Evolutionary conservation across 108 stramenopile genomes (phyloP), one percentile per base, ranked within the genome.

Genomic region (Nitzschia sp.): DNA sequence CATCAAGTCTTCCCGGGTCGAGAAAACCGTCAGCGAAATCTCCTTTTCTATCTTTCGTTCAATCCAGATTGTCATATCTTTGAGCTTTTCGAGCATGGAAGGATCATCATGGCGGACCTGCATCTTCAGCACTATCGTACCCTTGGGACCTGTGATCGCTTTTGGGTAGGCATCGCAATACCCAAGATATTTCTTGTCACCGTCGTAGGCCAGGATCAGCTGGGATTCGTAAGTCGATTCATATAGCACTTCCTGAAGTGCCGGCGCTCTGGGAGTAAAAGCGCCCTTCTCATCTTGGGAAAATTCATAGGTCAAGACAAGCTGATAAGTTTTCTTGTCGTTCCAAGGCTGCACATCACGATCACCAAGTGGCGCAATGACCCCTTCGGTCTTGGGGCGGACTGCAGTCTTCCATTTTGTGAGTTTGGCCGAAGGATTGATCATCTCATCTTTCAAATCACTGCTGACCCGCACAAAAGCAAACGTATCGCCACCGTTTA

Each of bases 171-270:
- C 60, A 72, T 88, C 67, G 42, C 53, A 62, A 35, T 21, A 63
- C 19, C 84, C 84, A 29, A 85, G 71, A 18, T 67, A 70, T 35
- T 70, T 77, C 60, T 89, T 89, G 47, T 85, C 81, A 11, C 56
- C 70, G 66, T 88, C 85, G 63, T 82, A 92, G 8, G 78, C 51
- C 62, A 88, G 77, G 53, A 79, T 78, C 27, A 92, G 38, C 62
- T 92, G 90, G 8, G 76, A 61, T 57, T 89, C 88, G 32, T 69
- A 82, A 2, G 70, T 77, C 15, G 84, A 83, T 57, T 92, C 90
- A 74, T 92, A 92, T 17, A 92, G 79, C 48, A 74, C 70, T 18
- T 71, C 90, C 58, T 91, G 85, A 3, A 91, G 60, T 2, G 70
- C 59, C 24, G 70, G 74, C 3, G 56, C 77, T 1, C 64, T 48